A percentile compares a stretch with the other conserved stretches of the same genome.
Evolutionary conservation across 441 rosid species (phyloP).

Genomic region (Dalechampia spathulata): DNA sequence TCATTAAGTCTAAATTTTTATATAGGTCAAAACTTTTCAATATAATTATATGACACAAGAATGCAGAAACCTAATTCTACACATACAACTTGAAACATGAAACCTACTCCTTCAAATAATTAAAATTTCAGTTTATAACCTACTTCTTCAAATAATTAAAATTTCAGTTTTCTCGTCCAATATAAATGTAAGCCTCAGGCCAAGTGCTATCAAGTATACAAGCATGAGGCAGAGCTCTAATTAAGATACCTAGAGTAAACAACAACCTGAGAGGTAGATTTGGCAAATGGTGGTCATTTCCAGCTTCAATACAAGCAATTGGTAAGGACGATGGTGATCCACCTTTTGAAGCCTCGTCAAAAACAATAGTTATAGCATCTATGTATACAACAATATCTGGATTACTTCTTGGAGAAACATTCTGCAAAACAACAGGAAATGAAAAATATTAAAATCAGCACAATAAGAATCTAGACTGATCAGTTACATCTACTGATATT

Average conservation of each 20-base stretch:
- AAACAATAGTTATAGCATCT: constrained; percentile 85
- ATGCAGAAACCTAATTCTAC: too few species aligned
- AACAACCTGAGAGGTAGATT: constrained; percentile 87
- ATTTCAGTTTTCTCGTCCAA: too few species aligned
- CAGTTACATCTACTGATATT: neutral
- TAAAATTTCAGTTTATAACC: too few species aligned
- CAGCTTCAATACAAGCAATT: constrained; percentile 92
- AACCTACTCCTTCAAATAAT: too few species aligned
- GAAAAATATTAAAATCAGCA: neutral
- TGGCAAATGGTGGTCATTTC: constrained; percentile 74
- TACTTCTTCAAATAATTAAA: too few species aligned
- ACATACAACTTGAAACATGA: too few species aligned
- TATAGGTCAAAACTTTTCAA: too few species aligned
- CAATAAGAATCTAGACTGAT: constrained; percentile 3
- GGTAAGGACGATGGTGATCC: constrained; percentile 72
- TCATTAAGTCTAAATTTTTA: too few species aligned
- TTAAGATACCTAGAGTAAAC: constrained; percentile 18
- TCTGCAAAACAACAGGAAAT: constrained; percentile 42
- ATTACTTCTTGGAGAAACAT: constrained; percentile 63
- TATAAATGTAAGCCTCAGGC: too few species aligned
- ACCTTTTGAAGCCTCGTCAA: constrained; percentile 73
- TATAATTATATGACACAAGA: too few species aligned
- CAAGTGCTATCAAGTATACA: too few species aligned
- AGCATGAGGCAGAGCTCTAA: too few species aligned
- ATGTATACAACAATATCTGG: constrained; percentile 71